Evolutionary conservation across 2,329 filamentous ascomycete species (phyloP).

Genomic region (Arthrobotrys conoides): DNA sequence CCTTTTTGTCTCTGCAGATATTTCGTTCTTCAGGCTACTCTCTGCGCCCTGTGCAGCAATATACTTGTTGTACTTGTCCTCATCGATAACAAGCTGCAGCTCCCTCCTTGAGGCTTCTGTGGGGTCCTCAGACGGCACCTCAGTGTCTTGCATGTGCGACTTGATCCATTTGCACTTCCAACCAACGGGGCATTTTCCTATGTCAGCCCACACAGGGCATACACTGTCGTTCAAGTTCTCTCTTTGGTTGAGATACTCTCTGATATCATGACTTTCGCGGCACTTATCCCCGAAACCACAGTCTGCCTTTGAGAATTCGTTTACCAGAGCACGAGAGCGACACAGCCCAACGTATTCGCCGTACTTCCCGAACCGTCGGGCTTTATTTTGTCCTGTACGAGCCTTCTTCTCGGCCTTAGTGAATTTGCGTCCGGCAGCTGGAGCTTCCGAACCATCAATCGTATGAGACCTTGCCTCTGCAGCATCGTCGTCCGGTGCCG

Average conservation of each 20-base stretch:
- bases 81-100: slow-evolving; percentile 67
- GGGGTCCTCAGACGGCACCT: slow-evolving; percentile 65
- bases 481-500: slow-evolving; percentile 62
- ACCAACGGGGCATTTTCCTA: slow-evolving; percentile 81
- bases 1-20: slow-evolving; percentile 79
- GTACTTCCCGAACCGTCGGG: slow-evolving; percentile 63
- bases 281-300: slow-evolving; percentile 87
- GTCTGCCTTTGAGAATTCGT: slow-evolving; percentile 66
- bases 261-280: slow-evolving; percentile 84
- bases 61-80: slow-evolving; percentile 68
- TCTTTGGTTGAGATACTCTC: slow-evolving; percentile 86
- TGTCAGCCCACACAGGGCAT: slow-evolving; percentile 84
- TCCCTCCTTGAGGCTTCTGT: slow-evolving; percentile 63
- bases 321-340: slow-evolving; percentile 45
- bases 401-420: slow-evolving; percentile 57
- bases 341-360: slow-evolving; percentile 60
- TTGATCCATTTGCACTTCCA: slow-evolving; percentile 95
- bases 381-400: slow-evolving; percentile 64
- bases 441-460: slow-evolving; percentile 37
- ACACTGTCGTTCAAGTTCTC: slow-evolving; percentile 81
- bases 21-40: slow-evolving; percentile 80
- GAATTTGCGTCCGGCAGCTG: slow-evolving; percentile 45
- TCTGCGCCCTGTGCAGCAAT: slow-evolving; percentile 62
- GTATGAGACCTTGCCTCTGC: slow-evolving; percentile 58
- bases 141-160: slow-evolving; percentile 86